Percentiles rank a stretch among this genome's conserved stretches.
phyloP scores from a whole-genome alignment of 2,329 filamentous ascomycete genomes.

The Aspergillus costaricaensis region DNA sequence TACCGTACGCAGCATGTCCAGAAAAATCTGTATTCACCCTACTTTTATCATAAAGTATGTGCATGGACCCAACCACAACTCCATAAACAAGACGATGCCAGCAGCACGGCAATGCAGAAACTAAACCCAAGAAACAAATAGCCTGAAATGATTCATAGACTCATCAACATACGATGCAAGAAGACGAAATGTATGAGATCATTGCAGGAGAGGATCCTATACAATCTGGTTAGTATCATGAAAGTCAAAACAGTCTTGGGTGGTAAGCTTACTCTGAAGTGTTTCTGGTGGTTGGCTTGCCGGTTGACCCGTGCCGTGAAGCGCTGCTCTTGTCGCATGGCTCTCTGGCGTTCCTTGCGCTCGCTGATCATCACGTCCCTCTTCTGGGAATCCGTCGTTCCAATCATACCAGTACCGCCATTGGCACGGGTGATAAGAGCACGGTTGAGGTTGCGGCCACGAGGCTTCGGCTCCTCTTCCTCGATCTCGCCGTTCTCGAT shows the following conservation, averaged over 20 bases:
- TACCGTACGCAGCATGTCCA: too few species aligned
- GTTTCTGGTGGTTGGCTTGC: conserved; percentile 75
- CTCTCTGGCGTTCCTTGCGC: conserved; percentile 67
- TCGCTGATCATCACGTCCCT: conserved; percentile 66
- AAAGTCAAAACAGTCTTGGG: neutral
- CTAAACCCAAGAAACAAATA: neutral
- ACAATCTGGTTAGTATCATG: conserved; percentile 20
- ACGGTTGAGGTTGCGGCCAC: conserved; percentile 47
- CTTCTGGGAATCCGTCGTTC: conserved; percentile 75
- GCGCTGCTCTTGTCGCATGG: conserved; percentile 62
- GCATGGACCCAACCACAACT: conserved; percentile 6
- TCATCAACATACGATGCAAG: conserved; percentile 9
- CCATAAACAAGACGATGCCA: conserved; percentile 5
- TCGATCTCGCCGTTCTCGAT: conserved; percentile 55
- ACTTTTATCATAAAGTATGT: conserved; percentile 6
- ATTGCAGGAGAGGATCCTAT: conserved; percentile 57
- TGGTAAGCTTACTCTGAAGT: conserved; percentile 60
- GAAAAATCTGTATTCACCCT: too few species aligned
- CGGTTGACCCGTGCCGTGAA: conserved; percentile 72
- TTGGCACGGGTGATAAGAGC: conserved; percentile 68
- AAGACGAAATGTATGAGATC: conserved; percentile 23
- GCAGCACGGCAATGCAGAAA: neutral
- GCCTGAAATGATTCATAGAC: conserved; percentile 6
- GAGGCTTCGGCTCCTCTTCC: conserved; percentile 46
- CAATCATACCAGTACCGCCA: conserved; percentile 73